Percentiles rank a stretch among this genome's conserved stretches.
Conservation (phyloP, 2,329 filamentous ascomycete species). For the Verticillium tricorpus region DNA sequence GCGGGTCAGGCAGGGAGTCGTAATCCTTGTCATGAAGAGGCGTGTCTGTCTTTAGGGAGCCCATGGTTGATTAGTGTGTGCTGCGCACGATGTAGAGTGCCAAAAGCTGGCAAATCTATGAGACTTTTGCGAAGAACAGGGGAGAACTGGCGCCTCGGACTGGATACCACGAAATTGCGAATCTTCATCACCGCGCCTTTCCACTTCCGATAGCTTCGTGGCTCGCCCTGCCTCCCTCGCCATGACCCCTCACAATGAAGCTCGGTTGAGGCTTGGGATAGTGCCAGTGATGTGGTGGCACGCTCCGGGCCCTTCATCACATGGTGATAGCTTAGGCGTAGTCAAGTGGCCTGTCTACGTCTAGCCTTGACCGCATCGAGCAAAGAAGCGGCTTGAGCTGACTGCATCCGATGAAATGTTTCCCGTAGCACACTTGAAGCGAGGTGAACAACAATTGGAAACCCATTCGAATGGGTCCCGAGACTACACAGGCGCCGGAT, state of each 20-base stretch:
- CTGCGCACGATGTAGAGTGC: background rate
- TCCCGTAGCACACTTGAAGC: too few species aligned
- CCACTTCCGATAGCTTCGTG: background rate
- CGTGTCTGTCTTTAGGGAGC: background rate
- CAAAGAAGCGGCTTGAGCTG: too few species aligned
- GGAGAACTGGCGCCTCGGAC: too few species aligned
- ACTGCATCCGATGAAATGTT: too few species aligned
- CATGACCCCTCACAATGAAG: background rate
- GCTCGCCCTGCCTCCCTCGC: background rate
- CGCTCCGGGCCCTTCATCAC: background rate
- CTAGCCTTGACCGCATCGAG: too few species aligned
- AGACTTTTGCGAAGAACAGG: too few species aligned
- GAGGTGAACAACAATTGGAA: too few species aligned
- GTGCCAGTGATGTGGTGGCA: background rate
- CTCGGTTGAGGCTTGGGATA: background rate
- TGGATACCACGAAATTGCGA: too few species aligned
- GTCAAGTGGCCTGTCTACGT: background rate
- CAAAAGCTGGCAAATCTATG: background rate
- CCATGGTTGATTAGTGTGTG: background rate
- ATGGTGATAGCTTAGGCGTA: background rate
- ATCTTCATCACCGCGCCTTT: background rate
- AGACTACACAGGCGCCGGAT: background rate
- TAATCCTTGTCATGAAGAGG: conserved; percentile 15
- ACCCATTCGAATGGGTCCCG: too few species aligned
- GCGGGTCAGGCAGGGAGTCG: conserved; percentile 41